Evolutionary conservation across 805 yeast genomes (phyloP).

Genomic region (Vanderwaltozyma yarrowii): DNA sequence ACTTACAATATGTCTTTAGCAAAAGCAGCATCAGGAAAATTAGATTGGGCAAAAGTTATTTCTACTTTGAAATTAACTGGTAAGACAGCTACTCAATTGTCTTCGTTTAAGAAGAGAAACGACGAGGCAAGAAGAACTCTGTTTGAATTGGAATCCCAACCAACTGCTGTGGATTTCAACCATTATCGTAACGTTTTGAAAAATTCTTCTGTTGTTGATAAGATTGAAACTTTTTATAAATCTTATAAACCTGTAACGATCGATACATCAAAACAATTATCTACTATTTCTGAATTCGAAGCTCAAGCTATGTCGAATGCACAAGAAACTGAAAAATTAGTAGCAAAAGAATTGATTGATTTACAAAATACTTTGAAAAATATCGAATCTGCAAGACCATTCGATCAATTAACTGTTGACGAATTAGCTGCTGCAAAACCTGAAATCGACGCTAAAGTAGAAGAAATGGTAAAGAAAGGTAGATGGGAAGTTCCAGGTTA

Average conservation of each 20-base stretch:
- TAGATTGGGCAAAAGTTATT: conserved; percentile 92
- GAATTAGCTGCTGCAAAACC: conserved; percentile 95
- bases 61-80: conserved; percentile 88
- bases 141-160: conserved; percentile 58
- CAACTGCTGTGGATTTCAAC: conserved; percentile 69
- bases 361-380: conserved; percentile 82
- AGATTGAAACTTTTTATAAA: conserved; percentile 67
- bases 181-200: conserved; percentile 72
- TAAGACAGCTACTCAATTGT: conserved; percentile 75
- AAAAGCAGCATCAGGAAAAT: conserved; percentile 62
- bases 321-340: conserved; percentile 82
- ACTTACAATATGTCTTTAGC: conserved; percentile 24
- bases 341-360: conserved; percentile 73
- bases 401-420: conserved; percentile 91
- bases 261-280: conserved; percentile 82
- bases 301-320: conserved; percentile 94
- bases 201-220: conserved; percentile 69
- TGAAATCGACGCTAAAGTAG: conserved; percentile 92
- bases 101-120: conserved; percentile 94
- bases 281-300: conserved; percentile 89
- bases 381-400: conserved; percentile 95
- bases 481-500: conserved; percentile 98
- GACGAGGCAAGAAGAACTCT: conserved; percentile 91
- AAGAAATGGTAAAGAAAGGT: conserved; percentile 90
- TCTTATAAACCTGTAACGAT: conserved; percentile 74